Base-by-base conservation (phyloP, 169 alveolate genomes). In the Eimeria brunetti region DNA sequence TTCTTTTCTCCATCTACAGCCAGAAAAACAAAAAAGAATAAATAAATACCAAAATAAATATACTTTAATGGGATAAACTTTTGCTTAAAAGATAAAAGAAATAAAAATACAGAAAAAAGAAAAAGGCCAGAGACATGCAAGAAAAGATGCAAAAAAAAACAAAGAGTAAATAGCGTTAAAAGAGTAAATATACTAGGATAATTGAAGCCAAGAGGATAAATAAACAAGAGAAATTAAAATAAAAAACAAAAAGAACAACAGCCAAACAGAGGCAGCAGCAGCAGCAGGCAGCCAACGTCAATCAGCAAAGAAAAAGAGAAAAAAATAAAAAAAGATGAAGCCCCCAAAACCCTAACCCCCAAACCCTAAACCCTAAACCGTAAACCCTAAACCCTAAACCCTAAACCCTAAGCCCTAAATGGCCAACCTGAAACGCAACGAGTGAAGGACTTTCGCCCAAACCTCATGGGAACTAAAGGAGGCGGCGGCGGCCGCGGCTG, bases 401-500 rank as follows among this genome's bases (percentile, higher is more conserved):
- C n/a, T n/a, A n/a, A n/a, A n/a, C n/a, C n/a, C n/a, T n/a, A 56
- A 56, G 16, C 9, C 64, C 9, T 12, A 56, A 56, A 16, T 56
- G 16, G 8, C 85, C 27, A 7, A 75, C 85, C 36, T 24, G 85
- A 75, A 16, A 2, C 36, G 44, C 85, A 75, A 20, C 85, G 49
- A 2, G 85, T 75, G 20, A 4, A 2, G 2, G 58, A 27, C 11
- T n/a, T 20, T 12, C 85, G 6, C 11, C 85, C 85, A 44, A 75
- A 75, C 11, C 85, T 6, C 85, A 75, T 75, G 7, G 85, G 85
- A 33, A 75, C 85, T 75, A 75, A 41, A 33, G 85, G 85, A 33
- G 85, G 85, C 33, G 85, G 85, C 11, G 85, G 85, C 30, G 85
- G 85, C 33, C 56, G 56, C 12, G 85, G 85, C 85, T 75, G 85